phyloP scores from a whole-genome alignment of 164 flowering plant genomes.

The Magnolia sinica region DNA sequence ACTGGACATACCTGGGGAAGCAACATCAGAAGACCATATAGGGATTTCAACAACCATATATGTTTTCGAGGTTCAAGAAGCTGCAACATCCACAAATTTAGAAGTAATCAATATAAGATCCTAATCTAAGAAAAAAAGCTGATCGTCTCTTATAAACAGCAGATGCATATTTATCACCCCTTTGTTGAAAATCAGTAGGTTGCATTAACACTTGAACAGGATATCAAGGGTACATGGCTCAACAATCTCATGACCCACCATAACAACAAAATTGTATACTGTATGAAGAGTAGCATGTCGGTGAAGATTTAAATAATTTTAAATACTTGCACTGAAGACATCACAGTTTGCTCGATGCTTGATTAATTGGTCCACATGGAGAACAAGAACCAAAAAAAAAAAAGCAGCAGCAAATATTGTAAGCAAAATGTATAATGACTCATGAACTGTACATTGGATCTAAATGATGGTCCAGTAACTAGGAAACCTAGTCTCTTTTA shows the following conservation, averaged over 20 bases:
- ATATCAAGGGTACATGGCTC: background rate
- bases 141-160: background rate
- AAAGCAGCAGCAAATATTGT: too few relatives aligned
- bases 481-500: too few relatives aligned
- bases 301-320: too few relatives aligned
- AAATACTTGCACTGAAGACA: too few relatives aligned
- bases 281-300: too few relatives aligned
- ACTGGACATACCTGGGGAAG: constrained; percentile 77
- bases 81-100: constrained; percentile 17
- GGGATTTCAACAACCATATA: constrained; percentile 72
- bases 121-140: background rate
- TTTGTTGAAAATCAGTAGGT: background rate
- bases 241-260: background rate
- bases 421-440: too few relatives aligned
- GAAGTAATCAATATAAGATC: background rate
- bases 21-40: constrained; percentile 92
- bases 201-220: background rate
- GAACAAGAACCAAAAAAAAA: too few relatives aligned
- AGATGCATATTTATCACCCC: background rate
- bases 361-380: too few relatives aligned
- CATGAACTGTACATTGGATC: too few relatives aligned
- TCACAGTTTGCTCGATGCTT: too few relatives aligned
- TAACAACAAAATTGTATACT: background rate
- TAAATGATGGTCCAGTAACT: too few relatives aligned
- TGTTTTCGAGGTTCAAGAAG: constrained; percentile 83